These are phyloP conservation scores for Petrea volubilis DNA, from an alignment of 257 asterid species.

Conservation along the genomic window DNA sequence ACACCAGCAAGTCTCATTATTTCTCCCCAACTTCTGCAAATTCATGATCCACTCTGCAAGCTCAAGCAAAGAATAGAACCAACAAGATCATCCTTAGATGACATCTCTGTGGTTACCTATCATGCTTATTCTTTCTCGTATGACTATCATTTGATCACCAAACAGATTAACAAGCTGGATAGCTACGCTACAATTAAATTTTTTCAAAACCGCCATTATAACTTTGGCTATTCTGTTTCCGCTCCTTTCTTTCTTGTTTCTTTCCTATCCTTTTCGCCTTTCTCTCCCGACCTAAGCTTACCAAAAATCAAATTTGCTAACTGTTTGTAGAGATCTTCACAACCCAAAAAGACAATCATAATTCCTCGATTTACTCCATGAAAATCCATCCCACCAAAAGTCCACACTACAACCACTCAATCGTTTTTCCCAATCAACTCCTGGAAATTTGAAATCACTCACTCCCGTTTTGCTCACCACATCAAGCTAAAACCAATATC, in stretches of 20 bases:
- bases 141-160: neutral
- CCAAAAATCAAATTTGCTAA: neutral
- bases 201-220: neutral
- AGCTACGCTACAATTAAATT: slow-evolving; percentile 1
- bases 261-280: neutral
- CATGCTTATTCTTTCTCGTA: neutral
- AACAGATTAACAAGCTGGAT: neutral
- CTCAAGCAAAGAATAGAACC: slow-evolving; percentile 1
- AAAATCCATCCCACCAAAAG: neutral
- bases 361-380: slow-evolving; percentile 4
- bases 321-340: neutral
- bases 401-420: neutral
- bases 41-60: slow-evolving; percentile 1
- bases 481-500: neutral
- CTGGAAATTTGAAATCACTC: neutral
- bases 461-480: neutral
- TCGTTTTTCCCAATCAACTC: neutral
- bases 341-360: neutral
- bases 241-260: neutral
- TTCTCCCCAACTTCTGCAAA: neutral
- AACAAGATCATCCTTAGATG: neutral
- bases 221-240: neutral
- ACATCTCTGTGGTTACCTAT: neutral
- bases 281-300: slow-evolving; percentile 12
- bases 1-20: neutral